phyloP scores from a whole-genome alignment of 345 rosid genomes.

The Hypericum perforatum region DNA sequence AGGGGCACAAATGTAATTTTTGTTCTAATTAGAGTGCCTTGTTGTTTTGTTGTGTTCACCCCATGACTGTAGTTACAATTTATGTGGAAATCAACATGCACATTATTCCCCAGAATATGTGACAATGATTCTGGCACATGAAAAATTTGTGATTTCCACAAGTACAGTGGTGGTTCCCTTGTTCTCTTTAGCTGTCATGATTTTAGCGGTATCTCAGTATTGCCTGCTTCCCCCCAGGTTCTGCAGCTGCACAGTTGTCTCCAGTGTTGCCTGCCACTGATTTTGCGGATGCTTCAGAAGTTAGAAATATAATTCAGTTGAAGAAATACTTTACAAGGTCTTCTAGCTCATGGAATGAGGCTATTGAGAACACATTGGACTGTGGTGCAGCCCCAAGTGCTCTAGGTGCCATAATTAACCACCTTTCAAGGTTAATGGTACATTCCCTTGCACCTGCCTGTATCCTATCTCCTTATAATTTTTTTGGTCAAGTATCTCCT shows the following conservation, averaged over 20 bases:
- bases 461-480: neutral
- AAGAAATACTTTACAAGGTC: slow-evolving; percentile 60
- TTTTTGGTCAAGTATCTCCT: neutral
- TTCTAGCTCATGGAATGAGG: slow-evolving; percentile 36
- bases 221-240: slow-evolving; percentile 28
- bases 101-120: no score
- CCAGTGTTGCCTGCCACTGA: slow-evolving; percentile 35
- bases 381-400: slow-evolving; percentile 49
- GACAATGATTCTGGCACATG: no score
- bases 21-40: no score
- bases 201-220: neutral
- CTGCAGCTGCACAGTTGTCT: slow-evolving; percentile 49
- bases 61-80: no score
- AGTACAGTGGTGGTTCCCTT: no score
- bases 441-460: neutral
- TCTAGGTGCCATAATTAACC: slow-evolving; percentile 68
- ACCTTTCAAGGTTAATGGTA: slow-evolving; percentile 85
- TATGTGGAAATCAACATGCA: no score
- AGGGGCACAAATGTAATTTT: no score
- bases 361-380: slow-evolving; percentile 38
- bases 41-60: no score
- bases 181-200: neutral
- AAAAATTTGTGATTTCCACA: no score
- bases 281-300: slow-evolving; percentile 56
- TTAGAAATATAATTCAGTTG: slow-evolving; percentile 50